Base-by-base conservation (phyloP, 768 basidiomycete species). In the Phanerochaete sordida region DNA sequence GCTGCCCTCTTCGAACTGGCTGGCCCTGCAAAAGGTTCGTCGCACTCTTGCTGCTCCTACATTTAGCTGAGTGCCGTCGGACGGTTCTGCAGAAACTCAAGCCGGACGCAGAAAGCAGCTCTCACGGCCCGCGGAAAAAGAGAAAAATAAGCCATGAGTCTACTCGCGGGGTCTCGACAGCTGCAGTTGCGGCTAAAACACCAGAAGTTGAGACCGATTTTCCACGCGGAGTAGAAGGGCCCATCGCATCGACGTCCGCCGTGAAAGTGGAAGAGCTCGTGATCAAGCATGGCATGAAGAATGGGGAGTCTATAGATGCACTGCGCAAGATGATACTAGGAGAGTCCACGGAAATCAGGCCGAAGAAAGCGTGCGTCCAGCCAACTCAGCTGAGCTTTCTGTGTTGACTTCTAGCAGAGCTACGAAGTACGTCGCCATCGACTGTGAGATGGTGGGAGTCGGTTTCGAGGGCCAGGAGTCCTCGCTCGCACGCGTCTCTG, bases 401-500 rank as follows among this genome's bases (percentile, higher is more conserved):
- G 50, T 6, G 33, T 24, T 16, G 7, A 33, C 60, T 21, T n/a
- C 23, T 5, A 28, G 21, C 24, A 69, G 67, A 30, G 83, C 84
- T 3, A 89, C 89, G 50, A 87, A 83, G 68, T 90, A 90, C 63
- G 75, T 97, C 45, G 86, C 93, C 0, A 76, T 99, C 28, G 96
- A 99, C 73, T 98, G 96, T 67, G 96, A 98, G 74, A 97, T 98
- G 94, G 95, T 98, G 12, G 95, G 95, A 4, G 83, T 96, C n/a
- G 94, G 94, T 0, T 79, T 84, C n/a, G 19, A n/a, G 6, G 80
- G 87, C 26, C 93, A 92, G 2, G 93, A 96, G 70, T 93, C 91
- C 0, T 87, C 89, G 0, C 81, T 97, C 15, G 95, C 94, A 1
- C 86, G 95, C 31, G 91, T 96, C 63, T 91, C 90, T 53, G 70